Evolutionary conservation across 1,139 yeast genomes (phyloP).

Genomic region (Petasospora rhodanensis): DNA sequence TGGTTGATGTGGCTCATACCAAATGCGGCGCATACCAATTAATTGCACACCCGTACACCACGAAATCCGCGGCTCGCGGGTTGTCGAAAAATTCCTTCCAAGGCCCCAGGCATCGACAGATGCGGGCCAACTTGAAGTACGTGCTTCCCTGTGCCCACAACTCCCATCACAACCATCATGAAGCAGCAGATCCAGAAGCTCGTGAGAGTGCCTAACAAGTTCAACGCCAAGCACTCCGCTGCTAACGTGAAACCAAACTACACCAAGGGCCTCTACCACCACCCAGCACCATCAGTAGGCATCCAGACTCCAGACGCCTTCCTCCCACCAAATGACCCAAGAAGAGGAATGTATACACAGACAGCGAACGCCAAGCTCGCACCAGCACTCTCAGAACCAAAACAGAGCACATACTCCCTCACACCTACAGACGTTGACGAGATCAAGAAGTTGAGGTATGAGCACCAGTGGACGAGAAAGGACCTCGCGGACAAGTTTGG

Average conservation of each 20-base stretch:
- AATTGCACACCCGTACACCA: no score
- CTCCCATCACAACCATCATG: no score
- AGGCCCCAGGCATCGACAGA: no score
- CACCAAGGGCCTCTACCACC: slow-evolving; percentile 33
- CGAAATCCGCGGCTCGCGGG: no score
- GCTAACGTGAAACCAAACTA: slow-evolving; percentile 29
- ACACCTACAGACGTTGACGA: slow-evolving; percentile 57
- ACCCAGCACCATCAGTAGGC: slow-evolving; percentile 47
- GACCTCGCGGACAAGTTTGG: slow-evolving; percentile 61
- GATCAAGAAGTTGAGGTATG: slow-evolving; percentile 49
- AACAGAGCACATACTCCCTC: slow-evolving; percentile 48
- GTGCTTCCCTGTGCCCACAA: no score
- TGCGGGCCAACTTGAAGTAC: no score
- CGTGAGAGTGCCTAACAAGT: slow-evolving; percentile 20
- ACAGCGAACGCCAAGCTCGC: slow-evolving; percentile 29
- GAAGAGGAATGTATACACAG: slow-evolving; percentile 36
- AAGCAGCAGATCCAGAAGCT: slow-evolving; percentile 10
- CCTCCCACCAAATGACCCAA: slow-evolving; percentile 60
- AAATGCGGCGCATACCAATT: no score
- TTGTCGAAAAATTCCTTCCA: no score
- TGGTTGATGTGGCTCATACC: no score
- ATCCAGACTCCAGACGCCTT: slow-evolving; percentile 64
- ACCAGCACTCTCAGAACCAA: slow-evolving; percentile 39
- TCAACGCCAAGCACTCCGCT: slow-evolving; percentile 21
- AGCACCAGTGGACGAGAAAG: slow-evolving; percentile 64